Evolutionary conservation across 2,329 filamentous ascomycete species (phyloP), one percentile per base, ranked within the genome.

Genomic region (Hymenoscyphus scutula): DNA sequence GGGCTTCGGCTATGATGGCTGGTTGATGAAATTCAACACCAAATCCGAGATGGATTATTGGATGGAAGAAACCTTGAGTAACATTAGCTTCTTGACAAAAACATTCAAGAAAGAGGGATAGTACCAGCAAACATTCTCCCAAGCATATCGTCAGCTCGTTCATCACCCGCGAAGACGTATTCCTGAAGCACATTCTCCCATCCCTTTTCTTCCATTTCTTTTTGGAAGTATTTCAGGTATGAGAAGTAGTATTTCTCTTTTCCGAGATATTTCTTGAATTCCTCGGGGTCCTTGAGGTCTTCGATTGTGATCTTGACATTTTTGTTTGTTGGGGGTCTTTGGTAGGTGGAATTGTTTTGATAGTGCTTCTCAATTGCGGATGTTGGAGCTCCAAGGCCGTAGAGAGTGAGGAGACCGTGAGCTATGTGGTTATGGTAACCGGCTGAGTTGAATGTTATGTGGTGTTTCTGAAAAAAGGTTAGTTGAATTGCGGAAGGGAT

Each of bases 341-440:
- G 92, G 71, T 94, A 93, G 4, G 72, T 71, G 4, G 76, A 77
- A 74, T 94, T 92, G 53, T 77, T 73, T 53, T 86, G 79, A 73
- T 90, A 97, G 17, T 82, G 87, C 11, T 77, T 76, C 68, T 87
- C 80, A 3, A 97, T 80, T 19, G 83, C 74, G 0, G 80, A 73
- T 0, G 87, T 74, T 0, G 82, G 76, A 7, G 90, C 91, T 0
- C 89, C 88, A 1, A 95, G 85, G 37, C 89, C 89, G 74, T 89
- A 96, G 32, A 95, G 78, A 17, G 87, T 87, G 11, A 96, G 82
- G 5, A 96, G 77, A 38, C 92, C 87, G 69, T 97, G 92, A 3
- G 82, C 82, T 64, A 95, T 91, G 71, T 97, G 92, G 74, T 97
- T 91, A 72, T 97, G 93, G 66, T 89, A 96, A 0, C 89, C 89